Percentiles rank a stretch among this genome's conserved stretches.
phyloP scores from a whole-genome alignment of 306 rosid genomes.

The Fragaria ananassa region DNA sequence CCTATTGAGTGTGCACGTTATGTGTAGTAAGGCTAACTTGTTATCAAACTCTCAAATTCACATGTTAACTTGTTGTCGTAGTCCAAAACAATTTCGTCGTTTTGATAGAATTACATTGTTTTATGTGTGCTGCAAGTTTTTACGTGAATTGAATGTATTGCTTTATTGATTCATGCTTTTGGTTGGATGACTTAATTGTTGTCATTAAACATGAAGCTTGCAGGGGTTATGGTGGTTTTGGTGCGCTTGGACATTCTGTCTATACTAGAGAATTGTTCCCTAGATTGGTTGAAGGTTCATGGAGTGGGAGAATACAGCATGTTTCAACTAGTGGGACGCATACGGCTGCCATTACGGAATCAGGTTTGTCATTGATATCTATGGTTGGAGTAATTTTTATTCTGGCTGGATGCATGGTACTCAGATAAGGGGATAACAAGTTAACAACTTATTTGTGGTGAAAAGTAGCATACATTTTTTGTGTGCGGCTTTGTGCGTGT shows the following conservation, averaged over 20 bases:
- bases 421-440: background rate
- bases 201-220: constrained; percentile 53
- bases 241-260: constrained; percentile 92
- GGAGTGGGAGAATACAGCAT: constrained; percentile 64
- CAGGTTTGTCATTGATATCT: constrained; percentile 40
- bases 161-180: background rate
- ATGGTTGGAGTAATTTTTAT: background rate
- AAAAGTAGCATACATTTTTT: constrained; percentile 1
- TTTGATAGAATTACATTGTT: background rate
- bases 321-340: constrained; percentile 90
- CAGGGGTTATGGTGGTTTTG: constrained; percentile 99
- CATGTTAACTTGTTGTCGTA: background rate
- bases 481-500: background rate
- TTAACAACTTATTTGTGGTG: background rate
- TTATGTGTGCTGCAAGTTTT: background rate
- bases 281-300: constrained; percentile 78
- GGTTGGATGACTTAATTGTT: constrained; percentile 32
- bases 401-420: background rate
- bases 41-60: too few species aligned
- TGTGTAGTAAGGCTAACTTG: background rate
- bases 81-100: too few species aligned
- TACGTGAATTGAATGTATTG: background rate
- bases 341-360: constrained; percentile 77
- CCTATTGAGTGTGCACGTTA: background rate
- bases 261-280: constrained; percentile 77